Conservation (phyloP, 208 protist species). For the Cochliopodium minus region DNA sequence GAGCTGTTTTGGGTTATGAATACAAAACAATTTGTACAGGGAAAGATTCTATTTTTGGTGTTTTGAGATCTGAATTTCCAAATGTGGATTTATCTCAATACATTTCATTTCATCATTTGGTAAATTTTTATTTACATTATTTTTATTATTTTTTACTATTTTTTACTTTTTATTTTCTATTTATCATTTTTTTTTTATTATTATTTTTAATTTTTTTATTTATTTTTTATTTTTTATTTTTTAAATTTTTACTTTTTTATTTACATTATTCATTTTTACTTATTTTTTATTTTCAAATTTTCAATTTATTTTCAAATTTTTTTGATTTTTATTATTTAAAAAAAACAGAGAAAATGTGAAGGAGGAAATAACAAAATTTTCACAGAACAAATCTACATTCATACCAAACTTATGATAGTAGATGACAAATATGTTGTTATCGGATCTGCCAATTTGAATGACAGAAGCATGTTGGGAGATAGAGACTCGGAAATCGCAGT, state of each 20-base stretch:
- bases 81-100: no score
- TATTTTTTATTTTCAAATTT: background rate
- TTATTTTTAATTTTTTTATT: background rate
- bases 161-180: no score
- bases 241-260: background rate
- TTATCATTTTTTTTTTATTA: no score
- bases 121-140: no score
- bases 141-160: no score
- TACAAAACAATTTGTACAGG: no score
- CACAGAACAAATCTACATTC: slow-evolving; percentile 48
- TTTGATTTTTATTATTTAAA: background rate
- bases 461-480: slow-evolving; percentile 32
- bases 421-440: slow-evolving; percentile 39
- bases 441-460: slow-evolving; percentile 44
- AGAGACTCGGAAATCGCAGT: slow-evolving; percentile 32
- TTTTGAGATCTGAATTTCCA: no score
- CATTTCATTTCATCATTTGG: no score
- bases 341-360: background rate
- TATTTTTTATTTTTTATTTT: background rate
- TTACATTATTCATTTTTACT: background rate
- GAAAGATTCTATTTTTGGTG: no score
- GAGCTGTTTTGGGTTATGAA: no score
- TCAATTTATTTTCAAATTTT: background rate
- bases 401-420: slow-evolving; percentile 44
- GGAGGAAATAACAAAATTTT: slow-evolving; percentile 7